A percentile compares a stretch with the other conserved stretches of the same genome.
phyloP scores from a whole-genome alignment of 805 yeast species.

The Lipomyces sp. region DNA sequence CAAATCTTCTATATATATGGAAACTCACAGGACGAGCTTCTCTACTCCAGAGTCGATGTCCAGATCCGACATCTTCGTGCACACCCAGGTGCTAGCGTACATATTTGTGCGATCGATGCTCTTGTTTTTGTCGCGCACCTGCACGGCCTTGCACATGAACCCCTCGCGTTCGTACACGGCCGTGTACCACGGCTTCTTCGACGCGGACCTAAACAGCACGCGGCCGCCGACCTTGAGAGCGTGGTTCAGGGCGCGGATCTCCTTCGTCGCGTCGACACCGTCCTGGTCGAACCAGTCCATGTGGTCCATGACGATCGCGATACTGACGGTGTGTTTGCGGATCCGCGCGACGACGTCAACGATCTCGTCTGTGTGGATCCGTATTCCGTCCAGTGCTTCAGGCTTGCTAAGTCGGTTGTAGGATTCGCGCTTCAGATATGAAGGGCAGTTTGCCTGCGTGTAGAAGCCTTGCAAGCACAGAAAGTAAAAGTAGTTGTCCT shows the following conservation, averaged over 20 bases:
- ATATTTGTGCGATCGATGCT: conserved; percentile 78
- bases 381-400: conserved; percentile 63
- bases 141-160: conserved; percentile 66
- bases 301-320: conserved; percentile 84
- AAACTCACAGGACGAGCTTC: no score
- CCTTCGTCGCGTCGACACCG: conserved; percentile 60
- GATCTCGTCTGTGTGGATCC: conserved; percentile 76
- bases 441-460: conserved; percentile 66
- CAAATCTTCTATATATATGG: no score
- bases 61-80: conserved; percentile 22
- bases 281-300: conserved; percentile 85
- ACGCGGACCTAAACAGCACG: conserved; percentile 73
- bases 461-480: conserved; percentile 63
- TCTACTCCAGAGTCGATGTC: conserved; percentile 2
- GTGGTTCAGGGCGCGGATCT: conserved; percentile 59
- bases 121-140: conserved; percentile 57
- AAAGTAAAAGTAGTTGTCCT: conserved; percentile 76
- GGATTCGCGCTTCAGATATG: conserved; percentile 61
- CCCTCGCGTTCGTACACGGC: conserved; percentile 63
- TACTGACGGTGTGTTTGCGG: conserved; percentile 59
- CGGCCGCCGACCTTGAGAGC: conserved; percentile 68
- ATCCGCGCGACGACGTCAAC: conserved; percentile 71
- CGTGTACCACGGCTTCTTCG: conserved; percentile 75
- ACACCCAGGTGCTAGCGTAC: conserved; percentile 86
- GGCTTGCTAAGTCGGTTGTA: conserved; percentile 47